These are phyloP conservation scores for Russula abietina DNA, from an alignment of 768 basidiomycete species.

Conservation along the genomic window DNA sequence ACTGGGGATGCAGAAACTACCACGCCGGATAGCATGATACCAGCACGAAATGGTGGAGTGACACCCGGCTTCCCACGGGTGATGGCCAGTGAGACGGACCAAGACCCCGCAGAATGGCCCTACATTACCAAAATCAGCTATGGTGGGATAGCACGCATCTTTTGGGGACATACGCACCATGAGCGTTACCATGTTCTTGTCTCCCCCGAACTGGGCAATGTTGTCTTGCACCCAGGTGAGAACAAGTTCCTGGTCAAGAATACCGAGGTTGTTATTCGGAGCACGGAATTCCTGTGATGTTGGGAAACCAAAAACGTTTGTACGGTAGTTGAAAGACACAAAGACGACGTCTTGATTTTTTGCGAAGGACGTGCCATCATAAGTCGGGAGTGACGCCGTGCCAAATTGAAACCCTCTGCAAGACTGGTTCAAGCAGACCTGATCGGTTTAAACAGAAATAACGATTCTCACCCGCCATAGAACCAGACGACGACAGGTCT, in stretches of 20 bases:
- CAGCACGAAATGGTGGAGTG: constrained; percentile 10
- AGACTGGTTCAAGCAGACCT: not conserved
- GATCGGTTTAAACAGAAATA: not conserved
- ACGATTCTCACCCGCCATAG: constrained; percentile 14
- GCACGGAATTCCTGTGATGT: constrained; percentile 2
- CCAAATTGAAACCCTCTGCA: constrained; percentile 8
- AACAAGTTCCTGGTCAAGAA: constrained; percentile 29
- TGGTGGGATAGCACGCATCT: not conserved
- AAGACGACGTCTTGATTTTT: constrained; percentile 15
- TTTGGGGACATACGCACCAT: constrained; percentile 25
- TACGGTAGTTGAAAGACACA: constrained; percentile 19
- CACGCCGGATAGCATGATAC: constrained; percentile 10
- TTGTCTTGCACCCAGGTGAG: constrained; percentile 54
- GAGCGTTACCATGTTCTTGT: constrained; percentile 39
- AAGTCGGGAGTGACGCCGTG: constrained; percentile 3
- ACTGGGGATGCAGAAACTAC: not conserved
- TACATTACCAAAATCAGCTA: not conserved
- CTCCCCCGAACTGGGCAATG: constrained; percentile 55
- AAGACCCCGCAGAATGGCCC: constrained; percentile 13
- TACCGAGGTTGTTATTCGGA: constrained; percentile 6
- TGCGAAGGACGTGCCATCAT: constrained; percentile 16
- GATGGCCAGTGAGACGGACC: constrained; percentile 6
- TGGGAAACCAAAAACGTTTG: constrained; percentile 19
- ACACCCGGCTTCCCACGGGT: not conserved
- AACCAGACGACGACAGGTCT: constrained; percentile 18